Base-by-base conservation (phyloP, 129 eudicot genomes). In the Flaveria linearis region DNA sequence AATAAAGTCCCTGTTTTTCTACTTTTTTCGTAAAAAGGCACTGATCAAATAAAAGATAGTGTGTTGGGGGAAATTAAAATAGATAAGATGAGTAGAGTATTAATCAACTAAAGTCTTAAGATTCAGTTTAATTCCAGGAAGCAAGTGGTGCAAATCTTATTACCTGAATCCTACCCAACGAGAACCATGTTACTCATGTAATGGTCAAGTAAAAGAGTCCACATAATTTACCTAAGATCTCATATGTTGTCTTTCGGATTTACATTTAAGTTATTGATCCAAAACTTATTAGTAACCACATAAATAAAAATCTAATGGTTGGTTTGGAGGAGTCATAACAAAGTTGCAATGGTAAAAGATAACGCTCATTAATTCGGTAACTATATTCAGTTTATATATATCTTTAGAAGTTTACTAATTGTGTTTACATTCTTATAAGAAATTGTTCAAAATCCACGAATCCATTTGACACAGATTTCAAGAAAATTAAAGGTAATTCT, bases 101-200 rank as follows among this genome's bases (percentile, higher is more conserved):
- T 71, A 71, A 71, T 50, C 25, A 26, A 26, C 75, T 4, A 50
- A 71, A 69, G 50, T 47, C 74, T 70, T 70, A 50, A 25, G 61
- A 49, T 50, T 26, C 23, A 49, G 23, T 47, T 47, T 55, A 14
- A 55, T 15, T 69, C 60, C 23, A 69, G 9, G 61, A 49, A 70
- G 45, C 74, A 49, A 49, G 53, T 49, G 7, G 25, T 47, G 25
- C 43, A 49, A 25, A 23, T 60, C 45, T 26, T 70, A 25, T 49
- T 70, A 60, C 1, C 16, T 23, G 39, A 23, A 60, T 60, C 28
- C 26, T 11, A 55, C 9, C 26, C 9, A 55, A 53, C 1, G 5
- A 8, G 25, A 60, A 60, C 10, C 15, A 60, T 60, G 36, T 25
- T 60, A 41, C 66, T 25, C 41, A 60, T 25, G 66, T 41, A 60